phyloP scores from a whole-genome alignment of 176 grass and related monocot genomes.

The Metroxylon sagu region DNA sequence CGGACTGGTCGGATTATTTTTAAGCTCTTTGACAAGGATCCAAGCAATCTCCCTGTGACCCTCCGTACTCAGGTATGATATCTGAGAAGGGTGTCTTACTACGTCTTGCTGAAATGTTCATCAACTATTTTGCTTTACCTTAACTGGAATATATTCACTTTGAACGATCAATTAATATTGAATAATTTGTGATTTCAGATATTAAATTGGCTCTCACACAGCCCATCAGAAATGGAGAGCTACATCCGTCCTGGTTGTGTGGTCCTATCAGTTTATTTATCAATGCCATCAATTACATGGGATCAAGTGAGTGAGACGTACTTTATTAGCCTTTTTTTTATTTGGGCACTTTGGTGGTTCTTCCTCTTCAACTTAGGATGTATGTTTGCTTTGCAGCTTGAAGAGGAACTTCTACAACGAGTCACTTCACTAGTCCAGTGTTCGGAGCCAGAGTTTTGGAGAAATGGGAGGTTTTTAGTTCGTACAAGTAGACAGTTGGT shows the following conservation, averaged over 20 bases:
- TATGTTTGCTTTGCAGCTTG: constrained; percentile 47
- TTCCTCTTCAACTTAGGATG: no score
- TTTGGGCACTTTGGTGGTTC: no score
- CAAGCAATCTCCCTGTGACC: constrained; percentile 3
- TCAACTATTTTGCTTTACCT: no score
- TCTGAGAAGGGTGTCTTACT: no score
- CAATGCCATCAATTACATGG: constrained; percentile 13
- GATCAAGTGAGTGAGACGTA: constrained; percentile 38
- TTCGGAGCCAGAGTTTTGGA: constrained; percentile 84
- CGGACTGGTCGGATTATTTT: constrained; percentile 1
- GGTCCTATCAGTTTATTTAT: constrained; percentile 7
- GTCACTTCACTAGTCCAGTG: constrained; percentile 56
- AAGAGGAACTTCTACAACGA: constrained; percentile 62
- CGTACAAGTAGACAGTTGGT: constrained; percentile 72
- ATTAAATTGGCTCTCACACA: constrained; percentile 11
- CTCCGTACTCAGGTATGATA: constrained; percentile 5
- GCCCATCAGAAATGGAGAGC: constrained; percentile 10
- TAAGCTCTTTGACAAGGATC: constrained; percentile 16
- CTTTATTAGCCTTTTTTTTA: background rate
- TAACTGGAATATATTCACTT: background rate
- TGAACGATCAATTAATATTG: background rate
- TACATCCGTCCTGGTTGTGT: constrained; percentile 16
- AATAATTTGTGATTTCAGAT: background rate
- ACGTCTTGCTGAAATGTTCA: no score
- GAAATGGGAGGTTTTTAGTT: constrained; percentile 82